These are phyloP conservation scores for Elymus sibiricus DNA, from an alignment of 176 grass and related monocot genomes.

Conservation along the genomic window DNA sequence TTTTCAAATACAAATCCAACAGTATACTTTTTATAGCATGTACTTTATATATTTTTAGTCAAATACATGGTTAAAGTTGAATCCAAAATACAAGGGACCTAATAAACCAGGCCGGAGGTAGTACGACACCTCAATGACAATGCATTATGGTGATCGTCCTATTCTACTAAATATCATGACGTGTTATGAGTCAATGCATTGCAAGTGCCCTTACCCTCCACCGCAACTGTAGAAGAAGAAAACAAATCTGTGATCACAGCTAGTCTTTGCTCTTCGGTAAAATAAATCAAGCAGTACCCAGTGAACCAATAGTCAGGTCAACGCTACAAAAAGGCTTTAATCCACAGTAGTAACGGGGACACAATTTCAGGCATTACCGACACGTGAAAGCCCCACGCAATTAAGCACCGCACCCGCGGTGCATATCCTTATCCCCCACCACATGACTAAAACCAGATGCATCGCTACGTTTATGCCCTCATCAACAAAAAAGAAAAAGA, in stretches of 20 bases:
- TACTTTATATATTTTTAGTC: too few relatives aligned
- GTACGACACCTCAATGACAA: too few relatives aligned
- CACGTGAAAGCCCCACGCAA: background rate
- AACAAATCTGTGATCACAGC: too few relatives aligned
- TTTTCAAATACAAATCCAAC: too few relatives aligned
- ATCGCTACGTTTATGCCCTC: background rate
- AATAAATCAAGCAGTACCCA: background rate
- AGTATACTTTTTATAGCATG: too few relatives aligned
- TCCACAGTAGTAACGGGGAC: background rate
- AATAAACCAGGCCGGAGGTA: too few relatives aligned
- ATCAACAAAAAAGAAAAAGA: background rate
- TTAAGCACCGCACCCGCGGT: background rate
- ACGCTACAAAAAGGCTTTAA: background rate
- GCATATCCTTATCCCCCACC: background rate
- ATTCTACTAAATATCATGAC: too few relatives aligned
- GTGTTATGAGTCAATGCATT: too few relatives aligned
- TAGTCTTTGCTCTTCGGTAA: background rate
- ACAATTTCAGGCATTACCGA: background rate
- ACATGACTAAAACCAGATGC: background rate
- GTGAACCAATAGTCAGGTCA: background rate
- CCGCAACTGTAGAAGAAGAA: background rate
- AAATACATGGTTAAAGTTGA: too few relatives aligned
- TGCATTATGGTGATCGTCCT: too few relatives aligned
- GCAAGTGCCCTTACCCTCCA: background rate
- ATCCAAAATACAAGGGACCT: too few relatives aligned